Base-by-base conservation (phyloP, 768 basidiomycete genomes). In the Suillus cothurnatus region DNA sequence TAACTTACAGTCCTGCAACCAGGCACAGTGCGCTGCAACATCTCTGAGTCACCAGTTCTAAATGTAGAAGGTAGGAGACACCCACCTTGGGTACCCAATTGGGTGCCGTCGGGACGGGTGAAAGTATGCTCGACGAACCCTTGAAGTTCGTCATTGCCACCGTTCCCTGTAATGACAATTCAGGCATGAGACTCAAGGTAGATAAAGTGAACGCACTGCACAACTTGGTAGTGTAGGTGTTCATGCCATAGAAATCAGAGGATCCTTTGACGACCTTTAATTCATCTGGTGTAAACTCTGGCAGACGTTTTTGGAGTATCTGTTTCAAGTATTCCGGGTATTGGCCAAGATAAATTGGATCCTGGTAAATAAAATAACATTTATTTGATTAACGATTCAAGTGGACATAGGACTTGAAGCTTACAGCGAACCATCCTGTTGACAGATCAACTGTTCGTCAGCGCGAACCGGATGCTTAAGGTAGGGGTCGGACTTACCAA, bases 221-320 rank as follows among this genome's bases (percentile, higher is more conserved):
- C 56, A 90, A 80, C 68, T 88, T 86, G 14, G 87, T 89, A 6
- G 88, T 88, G 71, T 90, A 90, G 0, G 88, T 88, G 74, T 89
- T 90, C 84, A 89, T 85, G 38, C 88, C 88, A 71, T 88, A 89
- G 74, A 89, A 90, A 72, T 88, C 89, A 2, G 88, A 87, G 2
- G 87, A 89, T 53, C 85, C 86, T 61, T 85, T 84, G 45, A 90
- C 86, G 39, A 90, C 70, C 0, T 77, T 78, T 66, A 83, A 71
- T 68, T 91, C 88, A 38, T 86, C 87, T 8, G 79, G 70, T 1
- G 87, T 86, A 70, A 86, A 87, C 50, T 81, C 80, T 0, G 86
- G 85, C 53, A 89, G 82, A n/a, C 86, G 84, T 63, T 84, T 80
- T 17, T 84, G 84, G 60, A 87, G 81, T 28, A 88, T 82, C 62